Base-by-base conservation (phyloP, 1,139 yeast genomes). In the Hansenula anomala region DNA sequence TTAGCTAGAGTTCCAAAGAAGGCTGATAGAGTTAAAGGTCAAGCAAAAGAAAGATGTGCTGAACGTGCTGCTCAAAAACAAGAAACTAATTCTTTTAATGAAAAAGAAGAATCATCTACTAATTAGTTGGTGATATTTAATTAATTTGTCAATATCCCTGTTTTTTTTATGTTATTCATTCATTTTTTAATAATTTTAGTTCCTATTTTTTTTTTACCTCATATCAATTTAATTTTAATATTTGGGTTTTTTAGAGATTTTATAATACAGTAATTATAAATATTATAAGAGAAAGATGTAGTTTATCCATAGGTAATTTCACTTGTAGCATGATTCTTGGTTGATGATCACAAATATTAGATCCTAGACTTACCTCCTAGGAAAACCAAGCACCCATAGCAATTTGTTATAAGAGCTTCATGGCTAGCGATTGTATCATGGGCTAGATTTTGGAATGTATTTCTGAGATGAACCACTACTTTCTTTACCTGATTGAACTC, bases 1-100 rank as follows among this genome's bases (percentile, higher is more conserved):
- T 60, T 82, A 36, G 77, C 78, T n/a, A 78, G 95, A 66, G 95
- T 85, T 42, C 95, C 95, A 45, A 64, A 63, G 54, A 58, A 54
- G 44, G 39, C 38, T 10, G 45, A 47, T 32, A 43, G 58, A 42
- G 54, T 53, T 20, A 43, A 51, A 24, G 33, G 10, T 13, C 9
- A 16, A 16, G 13, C 16, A 24, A 17, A 16, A 17, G 15, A 23
- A 10, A 24, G 18, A 13, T 18, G 18, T 3, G 29, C 4, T 27
- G 29, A 27, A 10, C 16, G 16, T 15, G 6, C 15, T 18, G 16
- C n/a, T 19, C 17, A n/a, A 20, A 30, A 30, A n/a, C 25, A 30
- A 30, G 33, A 30, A 15, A 7, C 33, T 14, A n/a, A 12, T 9
- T 30, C 32, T 20, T 14, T 30, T 12, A 15, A 15, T 20, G 33